These are phyloP conservation scores for Colletotrichum tropicicola DNA, from an alignment of 2,329 filamentous ascomycete species.

Conservation along the genomic window DNA sequence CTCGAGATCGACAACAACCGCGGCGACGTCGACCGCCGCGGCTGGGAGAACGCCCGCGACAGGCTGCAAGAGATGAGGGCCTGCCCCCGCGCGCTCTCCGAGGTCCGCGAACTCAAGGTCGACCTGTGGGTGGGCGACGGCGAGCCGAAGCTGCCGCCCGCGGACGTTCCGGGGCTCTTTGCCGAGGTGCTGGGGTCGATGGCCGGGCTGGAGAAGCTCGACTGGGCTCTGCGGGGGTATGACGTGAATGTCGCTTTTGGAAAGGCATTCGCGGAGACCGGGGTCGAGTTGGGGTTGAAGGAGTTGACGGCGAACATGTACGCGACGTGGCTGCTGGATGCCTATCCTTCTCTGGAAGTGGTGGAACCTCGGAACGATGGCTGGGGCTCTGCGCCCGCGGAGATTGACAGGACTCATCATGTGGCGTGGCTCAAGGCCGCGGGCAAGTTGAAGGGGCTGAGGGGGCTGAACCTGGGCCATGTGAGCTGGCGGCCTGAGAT, in stretches of 20 bases:
- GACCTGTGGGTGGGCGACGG: neutral
- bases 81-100: neutral
- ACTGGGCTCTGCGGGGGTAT: neutral
- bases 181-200: neutral
- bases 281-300: neutral
- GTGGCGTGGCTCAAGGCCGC: neutral
- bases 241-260: neutral
- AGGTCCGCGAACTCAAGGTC: neutral
- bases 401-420: neutral
- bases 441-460: neutral
- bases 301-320: neutral
- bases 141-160: neutral
- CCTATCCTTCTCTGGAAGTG: neutral
- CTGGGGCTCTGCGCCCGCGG: neutral
- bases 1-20: neutral
- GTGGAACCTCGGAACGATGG: neutral
- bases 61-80: neutral
- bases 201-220: neutral
- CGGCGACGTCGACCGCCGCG: neutral
- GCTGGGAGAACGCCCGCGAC: neutral
- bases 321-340: neutral
- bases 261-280: neutral
- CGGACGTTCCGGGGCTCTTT: neutral
- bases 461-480: neutral
- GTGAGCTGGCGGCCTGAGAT: neutral